These are phyloP conservation scores for Sarocladium strictum DNA, from an alignment of 2,329 filamentous ascomycete species.

Conservation along the genomic window DNA sequence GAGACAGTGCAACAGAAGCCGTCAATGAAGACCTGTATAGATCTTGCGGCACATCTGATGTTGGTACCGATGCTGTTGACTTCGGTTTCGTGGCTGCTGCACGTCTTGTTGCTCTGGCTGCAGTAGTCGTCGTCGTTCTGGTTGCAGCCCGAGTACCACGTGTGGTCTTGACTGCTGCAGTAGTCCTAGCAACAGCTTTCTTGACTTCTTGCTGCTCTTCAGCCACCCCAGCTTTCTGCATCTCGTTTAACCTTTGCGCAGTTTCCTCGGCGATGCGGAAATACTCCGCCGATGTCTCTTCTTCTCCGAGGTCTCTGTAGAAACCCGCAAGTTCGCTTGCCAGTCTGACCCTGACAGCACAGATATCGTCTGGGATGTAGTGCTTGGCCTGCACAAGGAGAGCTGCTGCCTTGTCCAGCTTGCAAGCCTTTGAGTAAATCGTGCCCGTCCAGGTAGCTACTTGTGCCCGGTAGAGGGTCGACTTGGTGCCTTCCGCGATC, in stretches of 20 bases:
- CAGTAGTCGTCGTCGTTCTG: conserved; percentile 12
- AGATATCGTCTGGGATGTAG: conserved; percentile 38
- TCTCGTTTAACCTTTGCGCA: conserved; percentile 26
- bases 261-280: conserved; percentile 44
- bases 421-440: conserved; percentile 51
- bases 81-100: conserved; percentile 19
- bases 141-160: conserved; percentile 12
- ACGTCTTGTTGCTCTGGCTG: conserved; percentile 4
- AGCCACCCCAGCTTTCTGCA: neutral
- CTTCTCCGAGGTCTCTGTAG: conserved; percentile 42
- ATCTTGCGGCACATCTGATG: conserved; percentile 20
- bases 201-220: neutral
- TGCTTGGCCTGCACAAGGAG: conserved; percentile 48
- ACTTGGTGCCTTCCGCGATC: conserved; percentile 63
- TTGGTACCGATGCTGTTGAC: conserved; percentile 1
- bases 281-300: conserved; percentile 36
- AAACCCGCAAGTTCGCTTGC: conserved; percentile 52
- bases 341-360: conserved; percentile 32
- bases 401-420: conserved; percentile 51
- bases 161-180: conserved; percentile 16
- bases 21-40: conserved; percentile 31
- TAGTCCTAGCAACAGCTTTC: conserved; percentile 11
- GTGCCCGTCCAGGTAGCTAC: conserved; percentile 49
- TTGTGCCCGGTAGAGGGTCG: conserved; percentile 51
- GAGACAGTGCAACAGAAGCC: conserved; percentile 28